A percentile compares a stretch with the other conserved stretches of the same genome.
Conservation (phyloP, 1,284 basidiomycete species). For the Boletus putidus region DNA sequence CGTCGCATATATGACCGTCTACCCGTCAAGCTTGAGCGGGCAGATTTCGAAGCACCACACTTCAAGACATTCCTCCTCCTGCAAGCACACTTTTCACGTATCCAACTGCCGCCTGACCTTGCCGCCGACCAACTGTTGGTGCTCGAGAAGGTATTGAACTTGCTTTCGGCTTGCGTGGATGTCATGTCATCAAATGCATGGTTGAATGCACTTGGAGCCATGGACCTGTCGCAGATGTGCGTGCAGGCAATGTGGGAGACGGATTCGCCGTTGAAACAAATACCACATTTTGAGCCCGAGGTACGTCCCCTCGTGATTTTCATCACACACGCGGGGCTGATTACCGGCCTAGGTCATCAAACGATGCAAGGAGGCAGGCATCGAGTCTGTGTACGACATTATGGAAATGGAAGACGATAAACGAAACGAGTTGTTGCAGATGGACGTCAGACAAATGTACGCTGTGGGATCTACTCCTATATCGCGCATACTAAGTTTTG, state of each 20-base stretch:
- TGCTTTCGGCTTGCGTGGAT: slow-evolving; percentile 92
- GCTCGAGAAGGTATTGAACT: slow-evolving; percentile 86
- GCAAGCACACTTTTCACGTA: slow-evolving; percentile 94
- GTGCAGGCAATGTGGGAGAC: slow-evolving; percentile 98
- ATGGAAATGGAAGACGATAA: slow-evolving; percentile 97
- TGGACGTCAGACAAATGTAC: slow-evolving; percentile 85
- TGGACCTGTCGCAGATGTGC: slow-evolving; percentile 99
- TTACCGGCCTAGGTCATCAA: slow-evolving; percentile 60
- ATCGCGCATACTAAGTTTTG: slow-evolving; percentile 20
- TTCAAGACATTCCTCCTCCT: slow-evolving; percentile 98
- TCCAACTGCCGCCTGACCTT: slow-evolving; percentile 90
- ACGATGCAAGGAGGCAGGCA: slow-evolving; percentile 77
- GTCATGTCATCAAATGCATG: slow-evolving; percentile 97
- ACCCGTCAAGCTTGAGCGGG: slow-evolving; percentile 86
- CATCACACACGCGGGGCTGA: slow-evolving; percentile 6
- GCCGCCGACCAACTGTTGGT: slow-evolving; percentile 88
- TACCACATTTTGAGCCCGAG: slow-evolving; percentile 92
- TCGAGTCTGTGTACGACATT: slow-evolving; percentile 91
- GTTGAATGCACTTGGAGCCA: slow-evolving; percentile 92
- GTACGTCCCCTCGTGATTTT: slow-evolving; percentile 40
- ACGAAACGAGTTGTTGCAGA: slow-evolving; percentile 78
- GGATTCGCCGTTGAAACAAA: slow-evolving; percentile 91
- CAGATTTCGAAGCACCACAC: slow-evolving; percentile 90
- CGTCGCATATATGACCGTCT: slow-evolving; percentile 95
- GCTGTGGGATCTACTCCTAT: slow-evolving; percentile 30